Percentiles rank a stretch among this genome's conserved stretches.
Evolutionary conservation across 2,329 filamentous ascomycete species (phyloP).

Genomic region (Fusarium torreyae): DNA sequence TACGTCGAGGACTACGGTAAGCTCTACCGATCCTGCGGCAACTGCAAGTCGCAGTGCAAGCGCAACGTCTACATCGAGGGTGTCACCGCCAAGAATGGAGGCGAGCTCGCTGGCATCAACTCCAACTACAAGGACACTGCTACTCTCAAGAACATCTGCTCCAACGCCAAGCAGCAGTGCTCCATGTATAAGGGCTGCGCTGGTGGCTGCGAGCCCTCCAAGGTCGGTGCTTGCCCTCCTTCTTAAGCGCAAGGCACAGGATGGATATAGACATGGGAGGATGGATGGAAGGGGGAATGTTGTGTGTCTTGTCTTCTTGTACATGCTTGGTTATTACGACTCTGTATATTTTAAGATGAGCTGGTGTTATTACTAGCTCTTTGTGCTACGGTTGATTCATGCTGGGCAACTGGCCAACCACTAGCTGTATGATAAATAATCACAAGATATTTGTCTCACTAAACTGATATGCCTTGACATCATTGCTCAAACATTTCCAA

Average conservation of each 20-base stretch:
- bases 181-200: constrained; percentile 49
- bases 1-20: constrained; percentile 60
- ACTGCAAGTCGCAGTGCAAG: constrained; percentile 36
- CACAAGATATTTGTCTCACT: neutral
- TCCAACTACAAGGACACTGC: constrained; percentile 40
- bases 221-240: constrained; percentile 49
- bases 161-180: constrained; percentile 44
- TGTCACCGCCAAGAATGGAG: constrained; percentile 38
- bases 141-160: constrained; percentile 43
- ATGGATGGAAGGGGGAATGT: neutral
- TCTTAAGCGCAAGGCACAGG: constrained; percentile 16
- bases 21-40: constrained; percentile 64
- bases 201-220: constrained; percentile 49
- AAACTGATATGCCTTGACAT: no score
- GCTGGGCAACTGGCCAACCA: neutral
- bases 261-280: neutral
- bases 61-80: constrained; percentile 34
- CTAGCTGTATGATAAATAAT: neutral
- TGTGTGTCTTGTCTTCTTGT: constrained; percentile 9
- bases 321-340: neutral
- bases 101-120: constrained; percentile 39
- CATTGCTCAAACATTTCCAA: no score
- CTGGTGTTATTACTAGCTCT: neutral
- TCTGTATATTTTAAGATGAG: neutral
- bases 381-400: neutral